Evolutionary conservation across 208 protist genomes (phyloP), one percentile per base, ranked within the genome.

Genomic region (Cochliopodium minus): DNA sequence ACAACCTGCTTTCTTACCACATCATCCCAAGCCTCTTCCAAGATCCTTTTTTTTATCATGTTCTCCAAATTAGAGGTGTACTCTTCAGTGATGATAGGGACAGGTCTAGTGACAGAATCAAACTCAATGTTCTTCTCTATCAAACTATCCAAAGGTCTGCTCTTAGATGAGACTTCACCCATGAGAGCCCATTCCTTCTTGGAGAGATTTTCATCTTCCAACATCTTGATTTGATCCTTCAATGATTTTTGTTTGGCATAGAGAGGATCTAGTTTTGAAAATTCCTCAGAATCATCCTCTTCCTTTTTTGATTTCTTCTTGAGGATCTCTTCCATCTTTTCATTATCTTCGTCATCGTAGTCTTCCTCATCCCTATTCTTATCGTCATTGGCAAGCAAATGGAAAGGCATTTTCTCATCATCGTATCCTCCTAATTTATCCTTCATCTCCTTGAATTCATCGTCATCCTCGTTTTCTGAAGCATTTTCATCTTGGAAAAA

Each of bases 41-140:
- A n/a, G 10, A 55, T 55, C 22, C 50, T 25, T 32, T n/a, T 55
- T 9, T 42, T 42, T 22, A 55, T 55, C 7, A 55, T 55, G 1
- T 5, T 23, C 42, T 55, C 50, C 3, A 55, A 43, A 55, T 55
- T 23, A 22, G 15, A 0, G 0, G 50, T 55, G 2, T 42, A 7
- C 30, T 55, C 33, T 42, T 55, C 50, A 5, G 50, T 43, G 22
- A 55, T 43, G 0, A 55, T 34, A 32, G 50, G 50, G 26, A 42
- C 42, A 30, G 25, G 10, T 10, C 42, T 42, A 11, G 33, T 3
- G 15, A 20, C 15, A 42, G 39, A 34, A 32, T 55, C 34, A 42
- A 55, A 55, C 13, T 13, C 17, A 6, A 55, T 20, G 11, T 55
- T 34, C n/a, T 38, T 20, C 20, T 55, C 50, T 3, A 55, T 4